A percentile compares a stretch with the other conserved stretches of the same genome.
Conservation (phyloP, 2,329 filamentous ascomycete genomes). For the Diaporthe ilicicola region DNA sequence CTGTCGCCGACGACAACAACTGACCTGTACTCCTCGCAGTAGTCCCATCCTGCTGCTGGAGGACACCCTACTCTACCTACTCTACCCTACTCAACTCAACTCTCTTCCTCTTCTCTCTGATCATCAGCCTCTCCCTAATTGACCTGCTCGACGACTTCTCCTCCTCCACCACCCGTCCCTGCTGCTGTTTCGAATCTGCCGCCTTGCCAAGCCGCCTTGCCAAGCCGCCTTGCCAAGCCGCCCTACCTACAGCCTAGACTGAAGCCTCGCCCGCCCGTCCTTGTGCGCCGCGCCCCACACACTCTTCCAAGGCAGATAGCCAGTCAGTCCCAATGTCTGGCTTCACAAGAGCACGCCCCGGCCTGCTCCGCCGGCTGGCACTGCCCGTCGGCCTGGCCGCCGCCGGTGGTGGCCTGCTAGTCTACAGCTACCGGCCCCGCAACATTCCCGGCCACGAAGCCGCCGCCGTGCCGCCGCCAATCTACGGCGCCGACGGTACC, state of each 20-base stretch:
- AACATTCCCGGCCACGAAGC: slow-evolving; percentile 76
- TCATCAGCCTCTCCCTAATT: not conserved
- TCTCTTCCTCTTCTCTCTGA: no score
- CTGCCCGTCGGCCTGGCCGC: slow-evolving; percentile 52
- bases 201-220: slow-evolving; percentile 9
- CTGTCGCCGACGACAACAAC: not conserved
- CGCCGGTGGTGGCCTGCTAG: slow-evolving; percentile 54
- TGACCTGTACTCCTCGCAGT: not conserved
- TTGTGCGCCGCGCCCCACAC: not conserved
- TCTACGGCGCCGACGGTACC: slow-evolving; percentile 72
- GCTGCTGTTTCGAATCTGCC: not conserved
- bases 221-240: slow-evolving; percentile 9
- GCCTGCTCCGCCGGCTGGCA: slow-evolving; percentile 52
- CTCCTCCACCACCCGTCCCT: not conserved
- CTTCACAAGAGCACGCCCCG: slow-evolving; percentile 37
- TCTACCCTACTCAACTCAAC: no score
- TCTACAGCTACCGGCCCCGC: slow-evolving; percentile 71
- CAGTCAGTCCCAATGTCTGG: slow-evolving; percentile 29
- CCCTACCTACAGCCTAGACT: not conserved
- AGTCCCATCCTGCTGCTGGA: not conserved
- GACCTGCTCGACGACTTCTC: not conserved
- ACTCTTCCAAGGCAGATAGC: not conserved
- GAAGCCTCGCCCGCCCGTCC: not conserved
- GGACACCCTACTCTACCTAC: no score
- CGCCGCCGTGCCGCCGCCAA: slow-evolving; percentile 74